phyloP scores from a whole-genome alignment of 73 alveolate genomes.

The Breviolum minutum region DNA sequence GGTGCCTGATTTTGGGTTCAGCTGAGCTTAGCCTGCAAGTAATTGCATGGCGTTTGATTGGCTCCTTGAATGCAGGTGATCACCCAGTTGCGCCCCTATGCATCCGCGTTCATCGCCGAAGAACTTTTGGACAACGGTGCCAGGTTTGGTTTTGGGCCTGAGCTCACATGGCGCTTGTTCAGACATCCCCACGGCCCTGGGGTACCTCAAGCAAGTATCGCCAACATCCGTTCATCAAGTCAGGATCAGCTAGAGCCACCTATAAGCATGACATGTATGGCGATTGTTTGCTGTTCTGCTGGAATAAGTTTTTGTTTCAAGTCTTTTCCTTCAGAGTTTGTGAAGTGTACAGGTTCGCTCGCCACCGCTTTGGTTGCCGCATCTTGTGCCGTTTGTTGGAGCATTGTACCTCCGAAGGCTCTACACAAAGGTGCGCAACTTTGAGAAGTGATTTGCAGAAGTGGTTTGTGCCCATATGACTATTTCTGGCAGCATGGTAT shows the following conservation, averaged over 20 bases:
- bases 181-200: no score
- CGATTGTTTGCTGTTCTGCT: no score
- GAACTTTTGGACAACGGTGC: conserved; percentile 47
- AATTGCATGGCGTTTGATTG: background rate
- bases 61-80: background rate
- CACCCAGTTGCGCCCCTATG: conserved; percentile 36
- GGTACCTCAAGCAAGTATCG: no score
- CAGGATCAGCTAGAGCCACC: no score
- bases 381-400: conserved; percentile 66
- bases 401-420: conserved; percentile 50
- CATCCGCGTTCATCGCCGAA: conserved; percentile 49
- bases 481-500: no score
- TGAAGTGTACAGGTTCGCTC: conserved; percentile 30
- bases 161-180: no score
- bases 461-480: no score
- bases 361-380: conserved; percentile 92
- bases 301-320: background rate
- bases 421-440: background rate
- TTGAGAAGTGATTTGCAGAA: background rate
- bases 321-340: background rate
- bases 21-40: background rate
- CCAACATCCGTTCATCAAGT: no score
- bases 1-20: background rate
- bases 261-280: no score
- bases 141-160: background rate